These are phyloP conservation scores for Beauveria bassiana DNA, from an alignment of 2,329 filamentous ascomycete species.

Conservation along the genomic window DNA sequence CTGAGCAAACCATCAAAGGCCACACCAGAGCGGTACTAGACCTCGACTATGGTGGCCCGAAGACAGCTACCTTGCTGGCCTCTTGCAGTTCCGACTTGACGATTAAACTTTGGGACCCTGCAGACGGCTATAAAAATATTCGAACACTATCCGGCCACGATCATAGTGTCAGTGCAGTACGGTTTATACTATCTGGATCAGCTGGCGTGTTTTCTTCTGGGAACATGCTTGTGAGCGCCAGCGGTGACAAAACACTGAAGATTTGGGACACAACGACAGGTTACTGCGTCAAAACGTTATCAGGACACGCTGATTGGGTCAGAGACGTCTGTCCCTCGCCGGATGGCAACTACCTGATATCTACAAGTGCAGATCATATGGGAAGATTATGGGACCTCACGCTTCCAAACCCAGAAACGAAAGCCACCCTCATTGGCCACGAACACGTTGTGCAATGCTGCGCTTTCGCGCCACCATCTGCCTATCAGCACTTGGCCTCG, in stretches of 20 bases:
- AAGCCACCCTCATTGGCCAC: slow-evolving; percentile 74
- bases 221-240: slow-evolving; percentile 80
- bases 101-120: slow-evolving; percentile 91
- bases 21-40: slow-evolving; percentile 85
- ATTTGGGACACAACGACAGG: slow-evolving; percentile 94
- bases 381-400: slow-evolving; percentile 80
- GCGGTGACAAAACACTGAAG: slow-evolving; percentile 73
- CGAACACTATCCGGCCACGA: slow-evolving; percentile 85
- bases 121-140: slow-evolving; percentile 92
- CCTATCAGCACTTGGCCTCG: slow-evolving; percentile 69
- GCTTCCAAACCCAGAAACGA: slow-evolving; percentile 56
- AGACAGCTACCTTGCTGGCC: slow-evolving; percentile 54
- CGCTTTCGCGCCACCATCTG: slow-evolving; percentile 69
- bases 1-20: slow-evolving; percentile 84
- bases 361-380: slow-evolving; percentile 75
- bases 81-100: slow-evolving; percentile 85
- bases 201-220: slow-evolving; percentile 71
- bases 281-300: slow-evolving; percentile 84
- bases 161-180: slow-evolving; percentile 80
- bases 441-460: slow-evolving; percentile 84
- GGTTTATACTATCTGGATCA: slow-evolving; percentile 79
- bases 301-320: slow-evolving; percentile 86
- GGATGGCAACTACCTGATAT: slow-evolving; percentile 77
- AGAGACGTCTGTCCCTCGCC: slow-evolving; percentile 74
- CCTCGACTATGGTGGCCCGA: slow-evolving; percentile 81